These are phyloP conservation scores for Fraxinus quadrangulata DNA, from an alignment of 257 asterid genomes.

Conservation along the genomic window DNA sequence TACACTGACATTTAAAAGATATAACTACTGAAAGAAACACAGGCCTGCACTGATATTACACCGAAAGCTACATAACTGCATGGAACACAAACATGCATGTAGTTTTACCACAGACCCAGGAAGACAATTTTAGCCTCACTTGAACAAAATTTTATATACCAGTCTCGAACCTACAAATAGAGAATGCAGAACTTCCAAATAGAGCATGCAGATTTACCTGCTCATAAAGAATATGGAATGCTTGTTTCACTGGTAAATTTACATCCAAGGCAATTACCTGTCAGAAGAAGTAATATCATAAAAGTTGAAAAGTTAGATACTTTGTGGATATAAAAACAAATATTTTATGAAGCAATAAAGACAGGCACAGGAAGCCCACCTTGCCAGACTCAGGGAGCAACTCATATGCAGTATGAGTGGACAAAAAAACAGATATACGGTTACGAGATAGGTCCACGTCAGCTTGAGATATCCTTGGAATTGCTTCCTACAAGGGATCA, in stretches of 20 bases:
- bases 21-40: neutral
- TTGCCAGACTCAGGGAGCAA: slow-evolving; percentile 87
- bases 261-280: slow-evolving; percentile 77
- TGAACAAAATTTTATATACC: neutral
- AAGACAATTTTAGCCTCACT: neutral
- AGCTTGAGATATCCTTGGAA: slow-evolving; percentile 54
- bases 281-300: slow-evolving; percentile 20
- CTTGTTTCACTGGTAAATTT: slow-evolving; percentile 73
- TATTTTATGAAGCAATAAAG: slow-evolving; percentile 10
- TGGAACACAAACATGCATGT: neutral
- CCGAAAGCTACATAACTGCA: neutral
- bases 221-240: slow-evolving; percentile 77
- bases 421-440: slow-evolving; percentile 65
- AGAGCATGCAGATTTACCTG: slow-evolving; percentile 46
- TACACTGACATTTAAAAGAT: neutral
- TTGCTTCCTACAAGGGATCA: slow-evolving; percentile 47
- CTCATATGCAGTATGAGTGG: slow-evolving; percentile 68
- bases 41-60: neutral
- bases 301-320: slow-evolving; percentile 2
- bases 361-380: slow-evolving; percentile 38
- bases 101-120: neutral
- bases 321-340: slow-evolving; percentile 15
- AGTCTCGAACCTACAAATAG: neutral
- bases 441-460: slow-evolving; percentile 59
- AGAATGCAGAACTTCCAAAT: neutral